These are phyloP conservation scores for Macrolepiota dolichaula DNA, from an alignment of 768 basidiomycete genomes.

Conservation along the genomic window DNA sequence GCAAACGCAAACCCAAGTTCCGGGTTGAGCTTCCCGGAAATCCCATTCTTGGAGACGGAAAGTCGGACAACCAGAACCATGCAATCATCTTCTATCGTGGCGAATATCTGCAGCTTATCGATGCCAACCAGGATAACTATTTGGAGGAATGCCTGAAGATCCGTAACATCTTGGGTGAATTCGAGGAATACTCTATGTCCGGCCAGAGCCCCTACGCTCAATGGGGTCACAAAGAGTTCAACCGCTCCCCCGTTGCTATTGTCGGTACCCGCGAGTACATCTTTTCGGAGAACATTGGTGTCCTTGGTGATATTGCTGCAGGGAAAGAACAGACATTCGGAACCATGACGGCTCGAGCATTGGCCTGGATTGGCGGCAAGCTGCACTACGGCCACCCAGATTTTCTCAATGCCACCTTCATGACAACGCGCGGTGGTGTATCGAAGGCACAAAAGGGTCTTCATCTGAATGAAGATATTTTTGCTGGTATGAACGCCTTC, in stretches of 20 bases:
- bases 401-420: conserved; percentile 97
- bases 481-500: conserved; percentile 98
- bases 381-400: conserved; percentile 99
- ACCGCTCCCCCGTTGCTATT: conserved; percentile 90
- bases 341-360: conserved; percentile 91
- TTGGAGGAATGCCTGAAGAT: conserved; percentile 99
- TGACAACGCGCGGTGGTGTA: conserved; percentile 97
- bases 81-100: conserved; percentile 99
- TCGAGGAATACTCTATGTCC: conserved; percentile 90
- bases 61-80: conserved; percentile 99
- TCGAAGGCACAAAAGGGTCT: conserved; percentile 99
- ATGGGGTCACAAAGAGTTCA: conserved; percentile 93
- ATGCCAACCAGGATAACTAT: conserved; percentile 99
- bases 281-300: conserved; percentile 99
- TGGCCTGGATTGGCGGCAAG: conserved; percentile 98
- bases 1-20: conserved; percentile 95
- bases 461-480: conserved; percentile 99
- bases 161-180: conserved; percentile 94
- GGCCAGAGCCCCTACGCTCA: conserved; percentile 95
- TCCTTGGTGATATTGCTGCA: conserved; percentile 97
- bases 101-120: conserved; percentile 98
- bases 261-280: conserved; percentile 99
- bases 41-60: conserved; percentile 98
- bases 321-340: conserved; percentile 99
- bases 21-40: conserved; percentile 96